Evolutionary conservation across 2,329 filamentous ascomycete species (phyloP), one percentile per base, ranked within the genome.

Genomic region (Claviceps paspali): DNA sequence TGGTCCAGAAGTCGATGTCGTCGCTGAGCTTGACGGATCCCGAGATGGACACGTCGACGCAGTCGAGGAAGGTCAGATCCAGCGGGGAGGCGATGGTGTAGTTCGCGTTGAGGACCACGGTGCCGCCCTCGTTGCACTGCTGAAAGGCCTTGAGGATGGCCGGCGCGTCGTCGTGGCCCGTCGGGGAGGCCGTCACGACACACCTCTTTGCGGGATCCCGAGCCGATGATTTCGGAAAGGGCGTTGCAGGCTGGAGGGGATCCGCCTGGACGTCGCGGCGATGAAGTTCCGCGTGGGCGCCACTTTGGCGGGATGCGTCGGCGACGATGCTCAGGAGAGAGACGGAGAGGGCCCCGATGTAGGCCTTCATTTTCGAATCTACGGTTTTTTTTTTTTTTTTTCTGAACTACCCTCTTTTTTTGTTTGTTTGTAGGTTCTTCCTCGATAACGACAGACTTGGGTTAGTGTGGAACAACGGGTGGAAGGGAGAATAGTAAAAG

Each of bases 1-100:
- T 64, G 43, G 76, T 65, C 79, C 79, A 82, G 55, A 82, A 82
- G 45, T 73, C 66, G 2, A 75, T 76, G 49, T 83, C 73, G 35
- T 76, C 68, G 38, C 68, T 71, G 56, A 82, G 82, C 39, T 68
- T 60, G 15, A 81, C 64, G 17, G 65, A 66, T 17, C 73, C 75
- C 0, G 52, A 53, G 39, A 59, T 60, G 61, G 71, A 67, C 4
- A 81, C 56, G 51, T 83, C 78, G 22, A 82, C 64, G 44, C 71
- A 61, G 30, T 73, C 61, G 14, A 82, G 57, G 51, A 77, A 79
- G 0, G 73, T 79, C 45, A 82, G 54, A 46, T 82, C 72, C 24
- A 82, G 51, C 0, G 76, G 73, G 0, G 72, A 79, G 11, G 67
- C 75, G 42, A 82, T 68, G 2, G 64, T 70, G 49, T 81, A 82